Base-by-base conservation (phyloP, 139 green algal species). In the Micractinium sp. region DNA sequence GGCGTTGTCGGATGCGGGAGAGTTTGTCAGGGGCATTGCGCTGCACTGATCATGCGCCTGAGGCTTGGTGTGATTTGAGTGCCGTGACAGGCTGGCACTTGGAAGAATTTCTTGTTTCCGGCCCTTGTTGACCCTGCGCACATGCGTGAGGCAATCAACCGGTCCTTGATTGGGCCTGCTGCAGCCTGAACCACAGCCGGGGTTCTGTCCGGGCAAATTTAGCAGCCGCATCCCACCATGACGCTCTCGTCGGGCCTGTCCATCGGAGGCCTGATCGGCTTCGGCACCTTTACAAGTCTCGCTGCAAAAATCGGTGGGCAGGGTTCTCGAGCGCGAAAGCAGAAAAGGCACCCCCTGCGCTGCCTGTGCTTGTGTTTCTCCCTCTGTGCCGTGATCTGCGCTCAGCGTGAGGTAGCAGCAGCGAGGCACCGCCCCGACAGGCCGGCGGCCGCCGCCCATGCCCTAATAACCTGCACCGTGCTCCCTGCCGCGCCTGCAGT, bases 281-380 rank as follows among this genome's bases (percentile, higher is more conserved):
- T 98, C 47, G 96, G 96, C 16, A 98, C 96, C 0, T 95, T 92
- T n/a, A 97, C 95, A 0, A 96, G 92, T 3, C 84, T 98, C 12
- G 93, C 96, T 27, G 95, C 96, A 0, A 98, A 98, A 80, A 96
- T 98, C 47, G 96, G 96, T 98, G 82, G 87, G 20, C 47, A 56
- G 47, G 47, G 47, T 56, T 56, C 7, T 56, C 47, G 47, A 56
- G 47, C 47, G 5, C 5, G 47, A 56, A 9, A 56, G 47, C 47
- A 56, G 7, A 56, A 56, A 56, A 56, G 47, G 47, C 47, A 56
- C 47, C 47, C 47, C 47, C 47, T 56, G 47, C 47, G 7, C 47
- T 56, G 47, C 9, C 47, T 56, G 47, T 38, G 53, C 47, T 73
- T 29, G 9, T 74, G n/a, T 19, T 73, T 27, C 22, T 29, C 19